These are phyloP conservation scores for Phytophthora sojae DNA, from an alignment of 352 stramenopile genomes.

Conservation along the genomic window DNA sequence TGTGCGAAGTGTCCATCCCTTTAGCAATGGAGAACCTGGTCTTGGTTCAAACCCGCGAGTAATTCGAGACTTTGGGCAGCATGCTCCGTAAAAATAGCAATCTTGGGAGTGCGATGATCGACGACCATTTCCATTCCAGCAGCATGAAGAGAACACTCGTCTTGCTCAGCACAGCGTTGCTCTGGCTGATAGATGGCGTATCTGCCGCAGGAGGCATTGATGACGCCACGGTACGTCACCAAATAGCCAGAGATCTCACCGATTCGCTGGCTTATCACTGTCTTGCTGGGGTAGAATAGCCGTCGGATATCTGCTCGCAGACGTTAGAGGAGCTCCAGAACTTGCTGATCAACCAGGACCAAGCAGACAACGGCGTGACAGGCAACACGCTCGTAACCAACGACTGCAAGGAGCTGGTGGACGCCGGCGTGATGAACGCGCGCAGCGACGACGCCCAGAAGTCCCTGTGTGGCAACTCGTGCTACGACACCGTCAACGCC, in stretches of 20 bases:
- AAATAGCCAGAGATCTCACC: neutral
- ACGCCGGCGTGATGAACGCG: conserved; percentile 61
- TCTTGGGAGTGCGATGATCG: neutral
- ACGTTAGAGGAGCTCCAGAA: conserved; percentile 57
- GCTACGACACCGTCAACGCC: conserved; percentile 53
- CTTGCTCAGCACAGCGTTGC: neutral
- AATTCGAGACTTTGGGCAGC: neutral
- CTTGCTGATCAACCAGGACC: conserved; percentile 63
- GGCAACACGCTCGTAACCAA: conserved; percentile 56
- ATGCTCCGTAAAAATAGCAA: conserved; percentile 24
- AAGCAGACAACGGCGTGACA: conserved; percentile 69
- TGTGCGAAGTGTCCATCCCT: conserved; percentile 32
- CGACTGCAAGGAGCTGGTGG: conserved; percentile 68
- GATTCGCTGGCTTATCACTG: neutral
- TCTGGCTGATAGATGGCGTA: neutral
- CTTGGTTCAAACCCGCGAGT: neutral
- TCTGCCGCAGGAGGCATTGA: conserved; percentile 16
- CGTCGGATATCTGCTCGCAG: conserved; percentile 45
- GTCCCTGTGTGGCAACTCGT: conserved; percentile 68
- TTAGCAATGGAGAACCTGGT: neutral
- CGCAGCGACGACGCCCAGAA: conserved; percentile 68
- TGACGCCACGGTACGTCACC: conserved; percentile 12
- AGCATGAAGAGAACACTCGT: neutral
- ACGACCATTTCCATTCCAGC: neutral
- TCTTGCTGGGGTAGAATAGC: conserved; percentile 3